These are phyloP conservation scores for Plasmopara halstedii DNA, from an alignment of 352 stramenopile genomes.

Conservation along the genomic window DNA sequence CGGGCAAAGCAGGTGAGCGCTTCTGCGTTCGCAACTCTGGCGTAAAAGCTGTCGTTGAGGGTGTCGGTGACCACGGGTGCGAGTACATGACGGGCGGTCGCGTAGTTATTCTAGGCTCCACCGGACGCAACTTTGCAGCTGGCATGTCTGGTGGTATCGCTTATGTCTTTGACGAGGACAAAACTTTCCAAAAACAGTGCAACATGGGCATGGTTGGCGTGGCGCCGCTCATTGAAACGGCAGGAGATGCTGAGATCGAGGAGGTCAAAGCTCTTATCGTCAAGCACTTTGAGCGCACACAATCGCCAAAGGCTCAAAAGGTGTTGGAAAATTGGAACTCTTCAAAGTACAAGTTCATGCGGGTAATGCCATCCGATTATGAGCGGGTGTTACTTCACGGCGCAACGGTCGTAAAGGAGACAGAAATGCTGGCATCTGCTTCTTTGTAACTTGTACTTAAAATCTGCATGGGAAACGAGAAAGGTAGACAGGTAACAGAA, in stretches of 20 bases:
- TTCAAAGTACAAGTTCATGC: conserved; percentile 40
- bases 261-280: conserved; percentile 83
- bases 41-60: conserved; percentile 93
- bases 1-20: conserved; percentile 92
- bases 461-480: too few species aligned
- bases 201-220: conserved; percentile 95
- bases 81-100: conserved; percentile 98
- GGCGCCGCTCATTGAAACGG: conserved; percentile 53
- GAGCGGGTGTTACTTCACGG: conserved; percentile 48
- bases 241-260: conserved; percentile 65
- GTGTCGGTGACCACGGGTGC: conserved; percentile 93
- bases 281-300: conserved; percentile 85
- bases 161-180: conserved; percentile 94
- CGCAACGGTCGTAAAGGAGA: conserved; percentile 26
- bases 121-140: conserved; percentile 94
- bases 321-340: conserved; percentile 90
- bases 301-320: conserved; percentile 71
- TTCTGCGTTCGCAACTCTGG: conserved; percentile 97
- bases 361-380: conserved; percentile 65
- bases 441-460: conserved; percentile 18
- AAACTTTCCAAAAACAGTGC: conserved; percentile 88
- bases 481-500: too few species aligned
- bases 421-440: conserved; percentile 19
- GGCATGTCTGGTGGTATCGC: conserved; percentile 95
- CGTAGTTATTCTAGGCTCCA: conserved; percentile 89